Evolutionary conservation across 2,329 filamentous ascomycete genomes (phyloP).

Genomic region (Colletotrichum tropicicola): DNA sequence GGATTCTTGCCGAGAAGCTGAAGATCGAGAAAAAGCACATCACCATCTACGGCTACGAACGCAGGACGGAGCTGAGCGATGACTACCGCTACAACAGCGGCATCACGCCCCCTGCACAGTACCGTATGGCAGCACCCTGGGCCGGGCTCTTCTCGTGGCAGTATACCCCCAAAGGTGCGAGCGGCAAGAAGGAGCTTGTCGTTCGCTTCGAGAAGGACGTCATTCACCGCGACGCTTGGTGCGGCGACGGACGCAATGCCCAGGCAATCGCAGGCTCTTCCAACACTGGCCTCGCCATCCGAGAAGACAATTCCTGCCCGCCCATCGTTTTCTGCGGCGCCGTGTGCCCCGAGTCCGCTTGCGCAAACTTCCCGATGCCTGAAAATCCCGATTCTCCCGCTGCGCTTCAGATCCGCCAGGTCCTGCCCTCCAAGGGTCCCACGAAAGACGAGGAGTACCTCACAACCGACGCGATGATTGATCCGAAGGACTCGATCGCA

Average conservation of each 20-base stretch:
- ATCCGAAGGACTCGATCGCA: not conserved
- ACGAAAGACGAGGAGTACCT: slow-evolving; percentile 3
- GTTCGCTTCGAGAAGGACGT: slow-evolving; percentile 26
- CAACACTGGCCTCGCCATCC: not conserved
- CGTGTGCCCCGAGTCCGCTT: not conserved
- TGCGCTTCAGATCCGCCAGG: not conserved
- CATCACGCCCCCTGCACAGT: not conserved
- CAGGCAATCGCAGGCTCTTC: not conserved
- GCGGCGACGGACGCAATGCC: not conserved
- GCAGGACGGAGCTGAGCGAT: not conserved
- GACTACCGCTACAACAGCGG: not conserved
- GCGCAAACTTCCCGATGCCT: not conserved
- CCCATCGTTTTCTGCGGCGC: not conserved
- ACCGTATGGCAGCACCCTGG: slow-evolving; percentile 5
- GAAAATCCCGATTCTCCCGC: not conserved
- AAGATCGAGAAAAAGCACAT: slow-evolving; percentile 11
- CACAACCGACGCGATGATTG: not conserved
- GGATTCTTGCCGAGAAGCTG: not conserved
- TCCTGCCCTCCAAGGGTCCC: not conserved
- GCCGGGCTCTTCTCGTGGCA: slow-evolving; percentile 20
- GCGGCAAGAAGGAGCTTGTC: slow-evolving; percentile 10
- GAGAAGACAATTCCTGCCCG: not conserved
- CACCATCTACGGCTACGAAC: slow-evolving; percentile 9
- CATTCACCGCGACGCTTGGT: slow-evolving; percentile 39
- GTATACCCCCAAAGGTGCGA: slow-evolving; percentile 17